phyloP scores from a whole-genome alignment of 495 filamentous ascomycete species.

The Talaromyces stipitatus region DNA sequence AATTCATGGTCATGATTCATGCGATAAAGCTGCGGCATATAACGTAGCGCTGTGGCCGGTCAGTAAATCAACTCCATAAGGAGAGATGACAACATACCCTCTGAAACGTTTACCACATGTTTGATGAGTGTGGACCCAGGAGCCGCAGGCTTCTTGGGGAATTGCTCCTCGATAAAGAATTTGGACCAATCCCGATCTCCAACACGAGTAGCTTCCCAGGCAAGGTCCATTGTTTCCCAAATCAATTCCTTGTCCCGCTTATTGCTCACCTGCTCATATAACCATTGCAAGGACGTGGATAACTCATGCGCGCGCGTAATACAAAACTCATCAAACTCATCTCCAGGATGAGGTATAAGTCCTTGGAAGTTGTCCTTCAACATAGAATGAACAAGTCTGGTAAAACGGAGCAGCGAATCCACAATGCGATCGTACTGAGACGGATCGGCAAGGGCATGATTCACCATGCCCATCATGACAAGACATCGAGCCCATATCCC shows the following conservation, averaged over 20 bases:
- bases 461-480: slow-evolving; percentile 44
- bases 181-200: slow-evolving; percentile 7
- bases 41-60: not conserved
- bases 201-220: slow-evolving; percentile 4
- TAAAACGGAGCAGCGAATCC: slow-evolving; percentile 25
- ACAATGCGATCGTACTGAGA: slow-evolving; percentile 18
- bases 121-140: slow-evolving; percentile 5
- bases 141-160: slow-evolving; percentile 5
- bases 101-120: slow-evolving; percentile 43
- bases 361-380: slow-evolving; percentile 43
- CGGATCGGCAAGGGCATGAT: slow-evolving; percentile 31
- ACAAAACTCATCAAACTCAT: slow-evolving; percentile 14
- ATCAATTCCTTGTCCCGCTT: slow-evolving; percentile 4
- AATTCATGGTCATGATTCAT: slow-evolving; percentile 29
- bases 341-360: slow-evolving; percentile 32
- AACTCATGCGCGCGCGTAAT: slow-evolving; percentile 6
- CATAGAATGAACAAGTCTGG: slow-evolving; percentile 35
- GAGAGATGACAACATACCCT: slow-evolving; percentile 21
- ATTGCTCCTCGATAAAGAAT: slow-evolving; percentile 5
- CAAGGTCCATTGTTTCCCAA: slow-evolving; percentile 6
- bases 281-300: slow-evolving; percentile 5
- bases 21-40: slow-evolving; percentile 9
- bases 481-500: slow-evolving; percentile 51
- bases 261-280: slow-evolving; percentile 6
- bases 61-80: not conserved